Evolutionary conservation across 208 protist species (phyloP).

Genomic region (Trypanosoma lewisi): DNA sequence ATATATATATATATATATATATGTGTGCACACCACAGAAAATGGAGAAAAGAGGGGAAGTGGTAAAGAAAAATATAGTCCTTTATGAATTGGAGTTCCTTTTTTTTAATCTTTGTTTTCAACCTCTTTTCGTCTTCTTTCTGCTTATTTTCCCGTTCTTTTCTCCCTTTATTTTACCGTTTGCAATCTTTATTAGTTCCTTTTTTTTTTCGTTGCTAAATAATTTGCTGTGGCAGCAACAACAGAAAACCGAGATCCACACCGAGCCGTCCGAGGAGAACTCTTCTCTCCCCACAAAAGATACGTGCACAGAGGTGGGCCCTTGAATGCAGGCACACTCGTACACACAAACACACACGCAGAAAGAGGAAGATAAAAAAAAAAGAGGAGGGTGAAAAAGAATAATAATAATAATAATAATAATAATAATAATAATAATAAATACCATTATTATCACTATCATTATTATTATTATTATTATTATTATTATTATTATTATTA

Average conservation of each 20-base stretch:
- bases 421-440: conserved; percentile 13
- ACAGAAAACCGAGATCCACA: no score
- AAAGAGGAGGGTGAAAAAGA: conserved; percentile 2
- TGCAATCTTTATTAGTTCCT: no score
- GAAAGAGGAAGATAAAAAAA: conserved; percentile 20
- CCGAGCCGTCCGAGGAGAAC: no score
- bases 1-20: conserved; percentile 13
- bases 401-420: conserved; percentile 14
- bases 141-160: not conserved
- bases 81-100: not conserved
- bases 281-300: no score
- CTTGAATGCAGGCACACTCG: no score
- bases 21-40: conserved; percentile 9
- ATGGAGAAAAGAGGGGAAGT: conserved; percentile 9
- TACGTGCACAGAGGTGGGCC: no score
- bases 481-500: no score
- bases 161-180: conserved; percentile 6
- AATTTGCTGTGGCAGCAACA: no score
- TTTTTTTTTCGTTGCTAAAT: no score
- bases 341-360: conserved; percentile 14
- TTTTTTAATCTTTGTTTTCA: conserved; percentile 14
- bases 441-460: no score
- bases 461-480: no score
- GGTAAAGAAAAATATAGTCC: conserved; percentile 7
- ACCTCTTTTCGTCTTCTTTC: conserved; percentile 10